Evolutionary conservation across 495 filamentous ascomycete genomes (phyloP).

Genomic region (Xylaria flabelliformis): DNA sequence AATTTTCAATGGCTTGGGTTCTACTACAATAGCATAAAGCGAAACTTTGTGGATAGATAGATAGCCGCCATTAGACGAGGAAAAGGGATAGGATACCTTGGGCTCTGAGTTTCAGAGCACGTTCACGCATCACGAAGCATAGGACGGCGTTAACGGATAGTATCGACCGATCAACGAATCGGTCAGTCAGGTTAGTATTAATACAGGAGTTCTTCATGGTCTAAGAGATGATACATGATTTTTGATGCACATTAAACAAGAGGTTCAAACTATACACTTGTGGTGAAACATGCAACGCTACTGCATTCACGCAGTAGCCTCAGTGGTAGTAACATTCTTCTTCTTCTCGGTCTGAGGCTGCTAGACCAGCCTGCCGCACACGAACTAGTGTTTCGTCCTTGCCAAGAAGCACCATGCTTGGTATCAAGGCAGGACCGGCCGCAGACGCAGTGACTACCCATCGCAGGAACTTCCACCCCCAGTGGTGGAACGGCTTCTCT

Average conservation of each 20-base stretch:
- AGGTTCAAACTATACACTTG: neutral
- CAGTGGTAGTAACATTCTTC: neutral
- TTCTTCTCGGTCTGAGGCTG: neutral
- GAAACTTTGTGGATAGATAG: neutral
- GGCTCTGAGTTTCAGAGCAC: slow-evolving; percentile 5
- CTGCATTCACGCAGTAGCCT: neutral
- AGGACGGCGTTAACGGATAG: slow-evolving; percentile 23
- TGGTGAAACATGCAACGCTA: neutral
- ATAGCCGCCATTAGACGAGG: neutral
- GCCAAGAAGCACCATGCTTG: slow-evolving; percentile 69
- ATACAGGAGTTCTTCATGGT: slow-evolving; percentile 25
- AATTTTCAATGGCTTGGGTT: slow-evolving; percentile 75
- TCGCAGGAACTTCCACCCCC: slow-evolving; percentile 64
- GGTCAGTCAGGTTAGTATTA: slow-evolving; percentile 12
- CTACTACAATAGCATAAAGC: slow-evolving; percentile 24
- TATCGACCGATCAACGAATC: neutral
- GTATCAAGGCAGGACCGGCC: slow-evolving; percentile 63
- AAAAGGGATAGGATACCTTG: neutral
- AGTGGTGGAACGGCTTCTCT: slow-evolving; percentile 38
- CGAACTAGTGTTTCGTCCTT: slow-evolving; percentile 59
- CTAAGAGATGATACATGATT: slow-evolving; percentile 22
- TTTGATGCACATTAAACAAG: slow-evolving; percentile 18
- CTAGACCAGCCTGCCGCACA: slow-evolving; percentile 57
- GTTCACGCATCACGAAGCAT: slow-evolving; percentile 29
- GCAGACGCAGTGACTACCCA: slow-evolving; percentile 68